Evolutionary conservation across 129 eudicot genomes (phyloP).

Genomic region (Flaveria robusta): DNA sequence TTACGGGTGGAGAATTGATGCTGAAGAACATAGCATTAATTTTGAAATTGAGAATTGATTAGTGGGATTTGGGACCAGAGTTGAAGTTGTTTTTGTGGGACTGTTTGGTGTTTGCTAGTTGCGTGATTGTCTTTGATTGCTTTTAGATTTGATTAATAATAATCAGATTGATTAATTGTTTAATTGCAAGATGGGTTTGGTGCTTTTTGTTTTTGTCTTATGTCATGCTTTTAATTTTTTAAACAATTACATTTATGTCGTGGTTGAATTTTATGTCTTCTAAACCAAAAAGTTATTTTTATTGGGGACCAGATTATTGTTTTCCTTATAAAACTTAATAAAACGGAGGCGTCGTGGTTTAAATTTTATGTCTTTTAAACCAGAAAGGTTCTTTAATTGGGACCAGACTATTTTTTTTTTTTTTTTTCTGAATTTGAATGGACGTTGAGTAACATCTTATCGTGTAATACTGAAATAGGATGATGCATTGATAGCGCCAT

Average conservation of each 20-base stretch:
- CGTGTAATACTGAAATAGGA: no score
- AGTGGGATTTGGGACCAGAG: slow-evolving; percentile 12
- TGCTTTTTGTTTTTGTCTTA: slow-evolving; percentile 35
- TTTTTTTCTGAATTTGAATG: no score
- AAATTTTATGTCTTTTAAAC: no score
- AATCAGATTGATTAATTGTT: slow-evolving; percentile 6
- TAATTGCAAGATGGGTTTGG: not conserved
- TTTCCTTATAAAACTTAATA: no score
- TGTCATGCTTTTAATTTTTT: not conserved
- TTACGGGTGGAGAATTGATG: slow-evolving; percentile 4
- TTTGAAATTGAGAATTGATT: slow-evolving; percentile 16
- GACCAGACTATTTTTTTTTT: no score
- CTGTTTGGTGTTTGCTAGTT: slow-evolving; percentile 15
- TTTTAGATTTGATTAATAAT: slow-evolving; percentile 23
- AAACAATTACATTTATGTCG: not conserved
- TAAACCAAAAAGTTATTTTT: not conserved
- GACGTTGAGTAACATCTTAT: no score
- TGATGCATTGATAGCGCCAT: no score
- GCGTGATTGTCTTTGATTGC: slow-evolving; percentile 32
- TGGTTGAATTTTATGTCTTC: not conserved
- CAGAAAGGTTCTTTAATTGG: no score
- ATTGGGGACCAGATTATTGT: not conserved
- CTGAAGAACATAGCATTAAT: not conserved
- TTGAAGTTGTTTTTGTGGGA: slow-evolving; percentile 3
- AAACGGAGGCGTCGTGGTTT: no score